Evolutionary conservation across 2,329 filamentous ascomycete species (phyloP).

Genomic region (Clarireedia hainanense): DNA sequence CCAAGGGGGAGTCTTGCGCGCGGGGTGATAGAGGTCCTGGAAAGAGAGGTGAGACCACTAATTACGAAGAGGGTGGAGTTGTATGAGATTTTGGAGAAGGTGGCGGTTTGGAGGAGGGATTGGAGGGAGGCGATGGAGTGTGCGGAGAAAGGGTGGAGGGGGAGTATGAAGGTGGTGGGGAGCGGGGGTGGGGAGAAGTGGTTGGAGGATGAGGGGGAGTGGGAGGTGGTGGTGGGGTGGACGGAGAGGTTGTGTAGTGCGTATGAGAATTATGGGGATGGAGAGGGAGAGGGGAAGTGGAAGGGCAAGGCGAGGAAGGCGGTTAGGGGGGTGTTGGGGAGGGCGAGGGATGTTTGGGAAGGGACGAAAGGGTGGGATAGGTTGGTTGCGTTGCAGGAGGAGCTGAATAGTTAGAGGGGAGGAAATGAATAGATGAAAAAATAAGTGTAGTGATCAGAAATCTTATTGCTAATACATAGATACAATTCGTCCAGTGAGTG

Average conservation of each 20-base stretch:
- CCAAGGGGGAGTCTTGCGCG: conserved; percentile 52
- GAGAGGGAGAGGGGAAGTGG: conserved; percentile 66
- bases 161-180: conserved; percentile 33
- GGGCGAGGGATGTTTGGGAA: conserved; percentile 77
- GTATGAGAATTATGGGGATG: conserved; percentile 68
- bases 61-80: conserved; percentile 73
- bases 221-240: conserved; percentile 50
- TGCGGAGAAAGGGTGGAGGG: conserved; percentile 84
- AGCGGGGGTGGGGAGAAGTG: conserved; percentile 27
- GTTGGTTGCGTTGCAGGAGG: conserved; percentile 49
- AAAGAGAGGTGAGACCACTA: conserved; percentile 67
- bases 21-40: conserved; percentile 63
- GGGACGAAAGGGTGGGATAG: conserved; percentile 60
- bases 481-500: too few species aligned
- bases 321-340: conserved; percentile 73
- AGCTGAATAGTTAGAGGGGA: conserved; percentile 34
- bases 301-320: conserved; percentile 82
- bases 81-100: conserved; percentile 65
- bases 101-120: conserved; percentile 66
- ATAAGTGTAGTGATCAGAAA: too few species aligned
- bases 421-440: too few species aligned
- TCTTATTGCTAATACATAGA: too few species aligned
- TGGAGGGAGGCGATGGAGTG: conserved; percentile 69
- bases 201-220: conserved; percentile 39
- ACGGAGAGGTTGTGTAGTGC: conserved; percentile 77